Conservation (phyloP, 805 yeast genomes). For the Candida incommunis region DNA sequence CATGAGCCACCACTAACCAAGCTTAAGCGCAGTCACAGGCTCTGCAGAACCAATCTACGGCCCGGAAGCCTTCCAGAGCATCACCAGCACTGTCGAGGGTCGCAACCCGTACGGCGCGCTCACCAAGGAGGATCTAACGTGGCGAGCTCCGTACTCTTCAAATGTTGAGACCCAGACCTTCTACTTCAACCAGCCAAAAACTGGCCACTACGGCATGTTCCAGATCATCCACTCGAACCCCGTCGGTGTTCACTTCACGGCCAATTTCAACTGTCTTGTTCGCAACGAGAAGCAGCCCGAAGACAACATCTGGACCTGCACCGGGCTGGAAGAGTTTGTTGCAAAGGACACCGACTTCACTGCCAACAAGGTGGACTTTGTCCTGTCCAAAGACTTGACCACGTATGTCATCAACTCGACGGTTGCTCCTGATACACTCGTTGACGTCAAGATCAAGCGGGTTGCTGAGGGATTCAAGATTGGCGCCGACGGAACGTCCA, state of each 20-base stretch:
- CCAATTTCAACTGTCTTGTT: constrained; percentile 86
- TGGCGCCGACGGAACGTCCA: constrained; percentile 75
- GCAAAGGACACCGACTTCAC: constrained; percentile 63
- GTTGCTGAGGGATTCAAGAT: constrained; percentile 66
- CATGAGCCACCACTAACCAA: no score
- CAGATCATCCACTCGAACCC: constrained; percentile 91
- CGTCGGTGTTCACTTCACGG: constrained; percentile 66
- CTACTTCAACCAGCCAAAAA: constrained; percentile 53
- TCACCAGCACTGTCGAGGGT: constrained; percentile 42
- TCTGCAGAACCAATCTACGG: constrained; percentile 97
- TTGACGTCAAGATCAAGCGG: constrained; percentile 51
- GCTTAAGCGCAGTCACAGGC: constrained; percentile 90
- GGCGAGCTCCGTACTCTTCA: constrained; percentile 64
- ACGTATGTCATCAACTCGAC: constrained; percentile 39
- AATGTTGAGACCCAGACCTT: constrained; percentile 94
- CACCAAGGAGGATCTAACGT: constrained; percentile 52
- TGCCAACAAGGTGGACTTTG: constrained; percentile 61
- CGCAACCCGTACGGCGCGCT: constrained; percentile 48
- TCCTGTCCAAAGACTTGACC: constrained; percentile 38
- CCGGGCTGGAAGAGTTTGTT: constrained; percentile 67
- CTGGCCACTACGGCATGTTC: constrained; percentile 70
- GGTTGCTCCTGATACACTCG: constrained; percentile 54
- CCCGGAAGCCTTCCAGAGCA: constrained; percentile 78
- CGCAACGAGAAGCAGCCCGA: constrained; percentile 36
- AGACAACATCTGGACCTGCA: constrained; percentile 74